phyloP scores from a whole-genome alignment of 2,329 filamentous ascomycete species.

The Furcasterigmium sp. region DNA sequence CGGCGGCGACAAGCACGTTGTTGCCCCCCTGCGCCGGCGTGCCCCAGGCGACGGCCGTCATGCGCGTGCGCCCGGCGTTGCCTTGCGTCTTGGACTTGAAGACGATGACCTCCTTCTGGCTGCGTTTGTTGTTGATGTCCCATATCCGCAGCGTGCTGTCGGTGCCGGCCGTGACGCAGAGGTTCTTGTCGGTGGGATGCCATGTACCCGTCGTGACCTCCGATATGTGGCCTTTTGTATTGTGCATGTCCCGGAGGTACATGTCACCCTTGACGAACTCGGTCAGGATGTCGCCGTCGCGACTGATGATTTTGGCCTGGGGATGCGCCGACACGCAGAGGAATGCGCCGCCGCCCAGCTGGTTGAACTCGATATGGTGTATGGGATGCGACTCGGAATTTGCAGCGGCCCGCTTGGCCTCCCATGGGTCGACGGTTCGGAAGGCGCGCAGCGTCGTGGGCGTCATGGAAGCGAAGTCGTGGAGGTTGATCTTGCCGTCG shows the following conservation, averaged over 20 bases:
- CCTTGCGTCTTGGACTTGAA: constrained; percentile 91
- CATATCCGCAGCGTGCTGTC: constrained; percentile 96
- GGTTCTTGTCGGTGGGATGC: constrained; percentile 80
- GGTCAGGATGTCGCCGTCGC: constrained; percentile 79
- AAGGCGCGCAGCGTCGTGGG: constrained; percentile 92
- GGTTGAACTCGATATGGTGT: constrained; percentile 82
- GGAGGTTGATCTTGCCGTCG: constrained; percentile 86
- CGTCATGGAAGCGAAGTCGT: constrained; percentile 95
- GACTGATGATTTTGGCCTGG: constrained; percentile 82
- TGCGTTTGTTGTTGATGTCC: constrained; percentile 88
- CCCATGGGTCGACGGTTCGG: constrained; percentile 82
- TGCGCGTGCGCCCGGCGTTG: constrained; percentile 82
- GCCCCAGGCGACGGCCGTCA: constrained; percentile 90
- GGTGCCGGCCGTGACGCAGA: constrained; percentile 86
- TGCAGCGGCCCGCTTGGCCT: constrained; percentile 63
- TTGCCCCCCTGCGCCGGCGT: constrained; percentile 69
- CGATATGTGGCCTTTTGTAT: constrained; percentile 94
- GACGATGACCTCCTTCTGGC: constrained; percentile 89
- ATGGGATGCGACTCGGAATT: constrained; percentile 81
- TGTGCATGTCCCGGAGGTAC: constrained; percentile 95
- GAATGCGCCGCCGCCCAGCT: constrained; percentile 71
- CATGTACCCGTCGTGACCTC: constrained; percentile 86
- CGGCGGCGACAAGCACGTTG: constrained; percentile 74
- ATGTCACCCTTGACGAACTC: constrained; percentile 98
- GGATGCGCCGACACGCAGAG: constrained; percentile 85